Evolutionary conservation across 805 yeast genomes (phyloP).

Genomic region (Lachancea dasiensis): DNA sequence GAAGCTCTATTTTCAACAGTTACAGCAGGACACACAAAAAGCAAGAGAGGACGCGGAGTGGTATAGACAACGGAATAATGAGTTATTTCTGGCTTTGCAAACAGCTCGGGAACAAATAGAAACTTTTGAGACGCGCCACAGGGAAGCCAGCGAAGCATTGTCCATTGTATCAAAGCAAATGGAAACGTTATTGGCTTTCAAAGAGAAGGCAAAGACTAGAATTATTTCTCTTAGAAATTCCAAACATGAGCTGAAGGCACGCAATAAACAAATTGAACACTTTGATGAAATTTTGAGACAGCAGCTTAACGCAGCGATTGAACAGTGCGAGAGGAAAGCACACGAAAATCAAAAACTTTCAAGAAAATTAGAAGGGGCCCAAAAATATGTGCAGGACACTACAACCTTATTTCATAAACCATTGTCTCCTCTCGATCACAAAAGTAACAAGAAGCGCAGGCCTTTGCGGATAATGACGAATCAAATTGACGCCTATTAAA

Average conservation of each 20-base stretch:
- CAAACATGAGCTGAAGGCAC: not conserved
- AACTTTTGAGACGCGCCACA: not conserved
- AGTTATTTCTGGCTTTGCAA: conserved; percentile 1
- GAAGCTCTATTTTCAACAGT: not conserved
- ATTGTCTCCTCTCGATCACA: conserved; percentile 3
- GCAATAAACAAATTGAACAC: not conserved
- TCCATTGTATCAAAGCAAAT: not conserved
- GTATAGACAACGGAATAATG: not conserved
- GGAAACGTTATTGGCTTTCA: conserved; percentile 2
- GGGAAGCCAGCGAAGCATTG: not conserved
- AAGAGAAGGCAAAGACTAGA: conserved; percentile 3
- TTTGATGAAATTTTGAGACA: not conserved
- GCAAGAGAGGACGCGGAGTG: conserved; percentile 2
- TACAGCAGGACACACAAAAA: not conserved
- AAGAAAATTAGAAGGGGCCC: conserved; percentile 1
- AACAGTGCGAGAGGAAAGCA: conserved; percentile 3
- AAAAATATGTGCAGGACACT: not conserved
- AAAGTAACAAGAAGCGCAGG: conserved; percentile 1
- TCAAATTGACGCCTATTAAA: not conserved
- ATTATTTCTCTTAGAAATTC: not conserved
- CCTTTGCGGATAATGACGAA: conserved; percentile 1
- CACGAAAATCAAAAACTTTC: conserved; percentile 2
- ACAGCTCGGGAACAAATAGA: conserved; percentile 1
- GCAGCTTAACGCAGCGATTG: conserved; percentile 1
- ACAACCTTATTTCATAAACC: not conserved